Percentiles rank a stretch among this genome's conserved stretches.
Evolutionary conservation across 768 basidiomycete genomes (phyloP).

Genomic region (Macrolepiota fuliginosa): DNA sequence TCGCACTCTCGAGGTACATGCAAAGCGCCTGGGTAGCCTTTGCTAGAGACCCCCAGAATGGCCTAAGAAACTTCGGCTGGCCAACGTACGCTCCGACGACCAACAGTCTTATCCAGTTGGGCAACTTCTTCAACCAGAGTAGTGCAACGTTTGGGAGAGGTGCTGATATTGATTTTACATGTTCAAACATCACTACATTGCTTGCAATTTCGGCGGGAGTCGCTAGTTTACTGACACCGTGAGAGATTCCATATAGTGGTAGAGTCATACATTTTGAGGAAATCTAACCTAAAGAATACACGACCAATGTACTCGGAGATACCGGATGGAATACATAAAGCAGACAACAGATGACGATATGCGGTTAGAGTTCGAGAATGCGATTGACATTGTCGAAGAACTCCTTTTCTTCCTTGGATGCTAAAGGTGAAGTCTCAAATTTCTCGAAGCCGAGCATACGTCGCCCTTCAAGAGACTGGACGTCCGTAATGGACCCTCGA

Average conservation of each 20-base stretch:
- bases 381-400: conserved; percentile 19
- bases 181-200: conserved; percentile 3
- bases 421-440: conserved; percentile 19
- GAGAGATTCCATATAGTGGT: not conserved
- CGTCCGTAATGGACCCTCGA: conserved; percentile 32
- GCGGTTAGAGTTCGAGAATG: conserved; percentile 16
- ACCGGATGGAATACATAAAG: too few species aligned
- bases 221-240: not conserved
- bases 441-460: conserved; percentile 41
- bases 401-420: not conserved
- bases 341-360: not conserved
- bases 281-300: not conserved
- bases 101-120: conserved; percentile 20
- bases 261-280: not conserved
- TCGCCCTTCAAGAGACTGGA: conserved; percentile 32
- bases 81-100: conserved; percentile 19
- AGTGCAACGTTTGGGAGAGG: conserved; percentile 11
- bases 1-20: conserved; percentile 31
- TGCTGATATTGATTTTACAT: conserved; percentile 5
- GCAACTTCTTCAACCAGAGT: conserved; percentile 19
- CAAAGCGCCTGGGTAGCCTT: conserved; percentile 42
- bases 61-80: conserved; percentile 22
- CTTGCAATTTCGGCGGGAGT: conserved; percentile 1
- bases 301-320: not conserved
- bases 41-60: conserved; percentile 34